Conservation (phyloP, 1,284 basidiomycete species). For the Xerocomus amazonicus region DNA sequence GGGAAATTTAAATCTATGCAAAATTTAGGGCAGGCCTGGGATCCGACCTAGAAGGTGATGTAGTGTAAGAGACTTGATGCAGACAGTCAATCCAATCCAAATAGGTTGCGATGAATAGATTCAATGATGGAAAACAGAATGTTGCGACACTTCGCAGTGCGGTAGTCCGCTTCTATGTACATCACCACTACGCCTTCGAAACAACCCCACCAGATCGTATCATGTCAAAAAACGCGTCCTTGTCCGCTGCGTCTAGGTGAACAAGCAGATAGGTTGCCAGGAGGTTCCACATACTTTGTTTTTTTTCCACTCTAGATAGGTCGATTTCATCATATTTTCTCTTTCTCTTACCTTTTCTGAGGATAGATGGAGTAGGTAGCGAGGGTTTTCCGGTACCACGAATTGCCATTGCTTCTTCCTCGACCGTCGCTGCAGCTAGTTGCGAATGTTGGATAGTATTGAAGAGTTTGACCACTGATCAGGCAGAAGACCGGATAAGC, state of each 20-base stretch:
- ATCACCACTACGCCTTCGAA: constrained; percentile 40
- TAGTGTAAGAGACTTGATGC: no score
- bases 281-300: constrained; percentile 47
- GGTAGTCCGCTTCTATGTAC: neutral
- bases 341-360: constrained; percentile 43
- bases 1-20: constrained; percentile 25
- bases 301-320: constrained; percentile 50
- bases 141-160: neutral
- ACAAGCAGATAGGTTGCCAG: constrained; percentile 1
- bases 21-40: constrained; percentile 32
- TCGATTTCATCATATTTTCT: constrained; percentile 55
- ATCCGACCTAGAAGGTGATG: no score
- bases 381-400: constrained; percentile 72
- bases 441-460: constrained; percentile 81
- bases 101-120: no score
- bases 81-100: no score
- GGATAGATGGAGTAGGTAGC: constrained; percentile 57
- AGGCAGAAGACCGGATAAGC: constrained; percentile 1
- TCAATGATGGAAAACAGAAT: no score
- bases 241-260: constrained; percentile 48
- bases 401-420: constrained; percentile 53
- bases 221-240: constrained; percentile 75
- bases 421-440: constrained; percentile 45
- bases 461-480: constrained; percentile 73
- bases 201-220: constrained; percentile 73